Base-by-base conservation (phyloP, 345 rosid genomes). In the Sapria himalayana region DNA sequence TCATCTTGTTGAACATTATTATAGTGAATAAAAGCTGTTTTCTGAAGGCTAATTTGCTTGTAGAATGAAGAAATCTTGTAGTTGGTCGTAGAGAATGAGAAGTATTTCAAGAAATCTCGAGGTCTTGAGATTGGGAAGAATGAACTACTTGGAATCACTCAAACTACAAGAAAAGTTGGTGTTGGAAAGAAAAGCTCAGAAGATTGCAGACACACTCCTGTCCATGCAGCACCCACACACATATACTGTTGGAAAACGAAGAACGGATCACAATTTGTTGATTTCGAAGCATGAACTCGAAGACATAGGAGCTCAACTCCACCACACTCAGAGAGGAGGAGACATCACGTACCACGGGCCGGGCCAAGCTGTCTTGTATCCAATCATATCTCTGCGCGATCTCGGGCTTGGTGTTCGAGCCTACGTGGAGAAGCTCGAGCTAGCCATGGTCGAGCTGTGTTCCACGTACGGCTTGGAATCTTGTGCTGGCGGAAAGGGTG, bases 321-420 rank as follows among this genome's bases (percentile, higher is more conserved):
- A 82, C 45, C 74, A 82, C 48, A 86, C 98, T 3, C 80, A 72
- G 54, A 70, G 93, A 70, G 93, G 98, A 50, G 98, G 91, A 33
- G 85, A 82, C 27, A 70, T 86, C 42, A 78, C 98, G 16, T 82
- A 66, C 62, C 94, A 79, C 40, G 94, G 94, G 42, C 98, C 93
- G 9, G 72, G 29, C 60, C 98, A 78, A 56, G 81, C 94, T 27
- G 45, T 81, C 40, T 45, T 81, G 33, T 86, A 81, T 31, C 97
- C 93, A 18, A 69, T 86, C 24, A 33, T 86, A 39, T 70, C 85
- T 37, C 79, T 81, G 23, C 66, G 94, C 25, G 76, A 62, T 52
- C 54, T 66, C 9, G 69, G 81, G 27, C 33, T 76, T 33, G 98
- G 94, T 46, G 91, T 82, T 40, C 64, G 91, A 51, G 67, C 40